Evolutionary conservation across 306 rosid species (phyloP), one percentile per base, ranked within the genome.

Genomic region (Sechiopsis laciniata): DNA sequence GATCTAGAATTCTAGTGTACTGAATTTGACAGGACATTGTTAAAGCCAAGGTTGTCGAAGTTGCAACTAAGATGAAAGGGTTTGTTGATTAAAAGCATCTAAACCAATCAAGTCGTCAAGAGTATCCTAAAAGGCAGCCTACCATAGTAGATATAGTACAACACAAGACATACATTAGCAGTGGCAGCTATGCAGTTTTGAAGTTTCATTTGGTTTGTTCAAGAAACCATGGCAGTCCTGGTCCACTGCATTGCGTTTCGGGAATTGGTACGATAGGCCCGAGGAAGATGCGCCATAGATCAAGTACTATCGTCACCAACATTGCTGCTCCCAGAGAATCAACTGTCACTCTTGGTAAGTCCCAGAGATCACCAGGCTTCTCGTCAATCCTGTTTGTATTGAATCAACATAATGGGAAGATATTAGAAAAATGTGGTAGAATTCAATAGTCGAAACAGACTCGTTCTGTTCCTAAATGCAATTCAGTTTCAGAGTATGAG

Each of bases 281-380:
- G 16, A 95, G 85, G 81, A 89, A 89, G 86, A 95, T 86, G 77
- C 99, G 96, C 99, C 99, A 95, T 71, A 95, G 79, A 78, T 95
- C 97, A 16, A 95, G 92, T 77, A 95, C 82, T 29, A 95, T 95
- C 0, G 99, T 95, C 54, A 95, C 99, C 76, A 95, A 83, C 99
- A 95, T 91, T 8, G 99, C 99, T 63, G 96, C 97, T 42, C 96
- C 99, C 72, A 95, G 80, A 35, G 99, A 94, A 79, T 95, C 96
- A 35, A 95, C 82, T 3, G 93, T 92, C 51, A 84, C 96, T 82
- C 97, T 86, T 0, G 89, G 79, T 37, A 95, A 83, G 82, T 95
- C 96, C 97, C 97, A 95, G 64, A 84, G 82, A 70, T 82, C 71
- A 6, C 96, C 85, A 24, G 90, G 92, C 81, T 95, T 91, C 84